Conservation (phyloP, 495 filamentous ascomycete species). For the Hypoxylon cercidicola region DNA sequence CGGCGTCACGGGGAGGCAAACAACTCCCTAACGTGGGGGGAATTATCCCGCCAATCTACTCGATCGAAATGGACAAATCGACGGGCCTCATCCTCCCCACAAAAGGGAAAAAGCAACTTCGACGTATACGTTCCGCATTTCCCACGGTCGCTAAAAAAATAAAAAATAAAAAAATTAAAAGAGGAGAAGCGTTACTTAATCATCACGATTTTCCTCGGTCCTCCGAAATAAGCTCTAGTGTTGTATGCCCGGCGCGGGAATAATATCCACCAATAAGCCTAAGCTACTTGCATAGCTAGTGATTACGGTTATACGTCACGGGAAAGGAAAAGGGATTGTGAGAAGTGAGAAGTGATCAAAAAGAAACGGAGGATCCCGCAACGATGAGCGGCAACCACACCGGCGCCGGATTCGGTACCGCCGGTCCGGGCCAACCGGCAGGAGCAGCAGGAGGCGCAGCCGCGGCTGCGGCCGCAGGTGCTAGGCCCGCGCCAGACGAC, state of each 20-base stretch:
- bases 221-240: not conserved
- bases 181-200: not conserved
- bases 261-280: not conserved
- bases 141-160: too few species aligned
- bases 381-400: constrained; percentile 17
- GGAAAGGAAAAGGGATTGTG: not conserved
- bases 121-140: too few species aligned
- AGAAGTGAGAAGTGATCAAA: constrained; percentile 7
- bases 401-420: constrained; percentile 13
- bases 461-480: not conserved
- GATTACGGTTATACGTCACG: too few species aligned
- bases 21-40: constrained; percentile 3
- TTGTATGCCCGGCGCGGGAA: not conserved
- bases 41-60: not conserved
- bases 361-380: not conserved
- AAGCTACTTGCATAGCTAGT: too few species aligned
- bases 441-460: not conserved
- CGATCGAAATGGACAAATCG: not conserved
- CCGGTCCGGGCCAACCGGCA: constrained; percentile 6
- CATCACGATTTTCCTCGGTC: not conserved
- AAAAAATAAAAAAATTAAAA: not conserved
- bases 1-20: constrained; percentile 24
- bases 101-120: too few species aligned
- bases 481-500: not conserved
- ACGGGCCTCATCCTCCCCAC: not conserved